Evolutionary conservation across 192 early-diverging fungal genomes (phyloP).

Genomic region (Entrophospora sp.): DNA sequence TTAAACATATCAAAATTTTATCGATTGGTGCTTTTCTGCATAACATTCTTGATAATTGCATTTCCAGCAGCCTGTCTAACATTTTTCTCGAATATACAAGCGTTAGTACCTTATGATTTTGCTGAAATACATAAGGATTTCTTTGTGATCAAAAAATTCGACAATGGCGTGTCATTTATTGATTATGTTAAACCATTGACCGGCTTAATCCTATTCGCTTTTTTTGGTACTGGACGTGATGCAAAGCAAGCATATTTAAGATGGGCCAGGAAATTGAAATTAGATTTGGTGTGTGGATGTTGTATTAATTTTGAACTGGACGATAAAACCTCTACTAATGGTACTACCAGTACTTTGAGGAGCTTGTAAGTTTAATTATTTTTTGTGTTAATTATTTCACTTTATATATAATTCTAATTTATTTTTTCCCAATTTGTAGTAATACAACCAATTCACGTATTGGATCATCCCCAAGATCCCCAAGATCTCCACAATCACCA

Average conservation of each 20-base stretch:
- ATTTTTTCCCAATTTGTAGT: no score
- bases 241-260: not conserved
- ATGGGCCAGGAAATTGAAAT: not conserved
- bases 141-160: no score
- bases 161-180: not conserved
- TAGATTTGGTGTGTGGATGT: not conserved
- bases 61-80: not conserved
- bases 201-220: not conserved
- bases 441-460: no score
- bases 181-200: not conserved
- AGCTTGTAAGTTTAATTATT: not conserved
- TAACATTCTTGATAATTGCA: not conserved
- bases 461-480: no score
- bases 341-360: no score
- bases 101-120: no score
- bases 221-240: constrained; percentile 2
- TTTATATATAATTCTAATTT: no score
- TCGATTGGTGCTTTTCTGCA: not conserved
- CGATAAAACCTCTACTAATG: no score
- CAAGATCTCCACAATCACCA: no score
- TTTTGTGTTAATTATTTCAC: no score
- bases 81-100: no score
- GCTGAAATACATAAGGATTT: no score
- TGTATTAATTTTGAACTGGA: not conserved
- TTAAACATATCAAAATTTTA: constrained; percentile 1